Conservation (phyloP, 768 basidiomycete genomes). For the Serendipita vermifera region DNA sequence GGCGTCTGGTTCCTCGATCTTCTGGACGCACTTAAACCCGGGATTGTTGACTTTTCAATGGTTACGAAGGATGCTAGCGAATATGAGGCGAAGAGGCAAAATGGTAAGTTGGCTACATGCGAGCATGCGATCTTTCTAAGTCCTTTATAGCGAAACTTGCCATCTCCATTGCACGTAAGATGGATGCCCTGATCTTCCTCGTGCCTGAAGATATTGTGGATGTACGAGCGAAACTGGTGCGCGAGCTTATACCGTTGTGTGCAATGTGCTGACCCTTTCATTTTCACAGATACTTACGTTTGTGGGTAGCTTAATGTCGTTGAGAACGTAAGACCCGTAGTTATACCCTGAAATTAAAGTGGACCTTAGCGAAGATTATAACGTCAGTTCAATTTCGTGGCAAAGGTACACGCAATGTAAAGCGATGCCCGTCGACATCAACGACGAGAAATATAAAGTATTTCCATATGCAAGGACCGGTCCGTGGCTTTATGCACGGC, state of each 20-base stretch:
- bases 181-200: conserved; percentile 90
- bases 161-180: conserved; percentile 97
- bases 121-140: conserved; percentile 11
- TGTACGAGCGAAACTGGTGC: conserved; percentile 74
- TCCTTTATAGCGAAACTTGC: conserved; percentile 69
- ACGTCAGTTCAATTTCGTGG: too few relatives aligned
- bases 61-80: conserved; percentile 46
- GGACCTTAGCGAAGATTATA: too few relatives aligned
- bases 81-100: conserved; percentile 84
- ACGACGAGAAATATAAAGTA: too few relatives aligned
- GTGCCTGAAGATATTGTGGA: conserved; percentile 97
- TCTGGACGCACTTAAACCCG: conserved; percentile 80
- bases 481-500: not conserved
- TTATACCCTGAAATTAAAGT: too few relatives aligned
- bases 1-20: conserved; percentile 90
- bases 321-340: too few relatives aligned
- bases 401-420: too few relatives aligned
- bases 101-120: conserved; percentile 43
- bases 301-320: conserved; percentile 80
- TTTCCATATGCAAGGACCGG: too few relatives aligned
- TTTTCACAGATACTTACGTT: conserved; percentile 74
- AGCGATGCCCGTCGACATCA: too few relatives aligned
- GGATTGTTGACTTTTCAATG: conserved; percentile 84
- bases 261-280: too few relatives aligned
- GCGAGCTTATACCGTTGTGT: conserved; percentile 29